phyloP scores from a whole-genome alignment of 345 rosid species.

The Barbarea vulgaris region DNA sequence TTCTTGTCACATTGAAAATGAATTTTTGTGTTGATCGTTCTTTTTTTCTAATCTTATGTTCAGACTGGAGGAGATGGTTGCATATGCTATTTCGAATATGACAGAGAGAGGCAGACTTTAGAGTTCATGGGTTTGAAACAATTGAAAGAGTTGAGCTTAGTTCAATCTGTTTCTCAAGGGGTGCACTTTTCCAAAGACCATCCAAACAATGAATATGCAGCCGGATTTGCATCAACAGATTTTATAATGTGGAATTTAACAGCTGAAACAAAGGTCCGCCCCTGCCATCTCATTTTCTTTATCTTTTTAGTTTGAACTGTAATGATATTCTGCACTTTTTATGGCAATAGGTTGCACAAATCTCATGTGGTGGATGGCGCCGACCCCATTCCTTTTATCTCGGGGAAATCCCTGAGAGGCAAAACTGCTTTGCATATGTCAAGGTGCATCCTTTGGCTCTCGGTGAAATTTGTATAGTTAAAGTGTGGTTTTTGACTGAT shows the following conservation, averaged over 20 bases:
- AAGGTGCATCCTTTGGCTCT: conserved; percentile 58
- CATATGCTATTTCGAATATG: conserved; percentile 83
- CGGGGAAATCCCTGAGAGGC: conserved; percentile 72
- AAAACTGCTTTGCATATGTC: conserved; percentile 82
- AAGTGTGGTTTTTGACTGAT: conserved; percentile 26
- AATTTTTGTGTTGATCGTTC: conserved; percentile 26
- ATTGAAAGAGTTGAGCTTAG: conserved; percentile 81
- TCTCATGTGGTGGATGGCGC: conserved; percentile 99
- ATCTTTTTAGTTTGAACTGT: background rate
- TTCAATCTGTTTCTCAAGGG: conserved; percentile 60
- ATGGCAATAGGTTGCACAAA: conserved; percentile 75
- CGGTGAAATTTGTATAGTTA: background rate
- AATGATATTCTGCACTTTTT: conserved; percentile 36
- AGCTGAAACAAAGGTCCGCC: conserved; percentile 70
- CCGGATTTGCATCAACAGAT: conserved; percentile 90
- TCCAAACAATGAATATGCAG: conserved; percentile 63
- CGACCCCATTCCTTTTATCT: conserved; percentile 90
- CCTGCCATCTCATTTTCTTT: conserved; percentile 18
- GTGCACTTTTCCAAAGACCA: conserved; percentile 41
- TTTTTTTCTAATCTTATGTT: conserved; percentile 34
- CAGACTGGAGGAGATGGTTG: conserved; percentile 99
- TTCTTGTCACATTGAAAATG: conserved; percentile 18
- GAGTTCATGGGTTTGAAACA: conserved; percentile 95
- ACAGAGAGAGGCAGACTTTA: conserved; percentile 52
- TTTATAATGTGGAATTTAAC: conserved; percentile 82